Evolutionary conservation across 768 basidiomycete genomes (phyloP).

Genomic region (Tulasnella sp.): DNA sequence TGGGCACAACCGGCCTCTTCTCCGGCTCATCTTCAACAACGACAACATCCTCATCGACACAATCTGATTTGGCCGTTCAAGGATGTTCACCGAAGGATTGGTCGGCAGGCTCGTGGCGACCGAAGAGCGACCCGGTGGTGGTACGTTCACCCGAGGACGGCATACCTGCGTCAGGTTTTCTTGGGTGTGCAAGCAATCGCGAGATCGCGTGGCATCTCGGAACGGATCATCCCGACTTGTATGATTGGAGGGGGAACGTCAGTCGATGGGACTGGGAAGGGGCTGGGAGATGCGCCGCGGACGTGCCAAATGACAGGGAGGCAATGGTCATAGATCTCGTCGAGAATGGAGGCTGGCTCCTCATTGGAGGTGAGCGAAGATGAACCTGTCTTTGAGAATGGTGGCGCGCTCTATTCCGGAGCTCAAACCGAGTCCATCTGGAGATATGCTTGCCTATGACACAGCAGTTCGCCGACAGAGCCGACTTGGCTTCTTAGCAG

Average conservation of each 20-base stretch:
- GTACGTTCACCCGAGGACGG: constrained; percentile 11
- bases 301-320: constrained; percentile 18
- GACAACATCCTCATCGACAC: no score
- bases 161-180: constrained; percentile 9
- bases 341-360: constrained; percentile 57
- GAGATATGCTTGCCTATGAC: no score
- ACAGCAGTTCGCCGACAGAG: no score
- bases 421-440: no score
- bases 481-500: no score
- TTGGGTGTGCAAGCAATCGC: constrained; percentile 12
- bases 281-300: neutral
- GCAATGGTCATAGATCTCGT: constrained; percentile 46
- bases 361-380: constrained; percentile 45
- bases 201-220: constrained; percentile 12
- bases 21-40: no score
- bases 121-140: neutral
- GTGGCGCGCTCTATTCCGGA: no score
- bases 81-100: constrained; percentile 11
- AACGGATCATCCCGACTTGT: constrained; percentile 4
- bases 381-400: neutral
- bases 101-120: constrained; percentile 3
- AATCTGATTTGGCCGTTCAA: neutral
- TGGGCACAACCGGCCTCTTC: no score
- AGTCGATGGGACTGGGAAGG: constrained; percentile 8
- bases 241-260: constrained; percentile 9